Percentiles rank a stretch among this genome's conserved stretches.
phyloP scores from a whole-genome alignment of 75 land plant species.

The Selaginella moellendorffii region DNA sequence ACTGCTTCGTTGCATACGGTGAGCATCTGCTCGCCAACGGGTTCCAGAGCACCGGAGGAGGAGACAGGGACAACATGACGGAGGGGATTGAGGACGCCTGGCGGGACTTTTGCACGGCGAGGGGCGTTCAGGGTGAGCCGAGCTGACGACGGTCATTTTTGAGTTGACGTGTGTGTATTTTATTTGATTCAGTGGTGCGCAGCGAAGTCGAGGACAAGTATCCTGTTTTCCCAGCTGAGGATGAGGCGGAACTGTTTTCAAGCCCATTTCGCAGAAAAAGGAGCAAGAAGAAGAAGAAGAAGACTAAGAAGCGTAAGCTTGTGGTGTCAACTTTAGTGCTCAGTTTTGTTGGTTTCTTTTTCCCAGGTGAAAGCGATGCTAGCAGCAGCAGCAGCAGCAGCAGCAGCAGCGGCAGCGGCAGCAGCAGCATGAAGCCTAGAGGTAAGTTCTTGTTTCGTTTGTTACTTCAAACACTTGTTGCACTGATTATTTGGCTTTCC shows the following conservation, averaged over 20 bases:
- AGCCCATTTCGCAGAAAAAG: background rate
- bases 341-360: too few species aligned
- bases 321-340: too few species aligned
- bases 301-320: too few species aligned
- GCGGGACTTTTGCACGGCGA: background rate
- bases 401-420: background rate
- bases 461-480: too few species aligned
- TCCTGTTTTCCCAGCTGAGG: background rate
- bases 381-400: background rate
- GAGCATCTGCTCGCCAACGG: background rate
- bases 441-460: background rate
- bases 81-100: background rate
- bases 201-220: background rate
- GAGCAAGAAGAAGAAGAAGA: background rate
- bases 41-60: background rate
- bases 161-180: background rate
- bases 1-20: background rate
- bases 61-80: background rate
- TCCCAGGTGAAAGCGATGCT: background rate
- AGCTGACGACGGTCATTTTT: background rate
- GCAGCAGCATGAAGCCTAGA: too few species aligned
- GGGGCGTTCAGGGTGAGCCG: background rate
- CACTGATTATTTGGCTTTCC: background rate
- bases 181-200: background rate
- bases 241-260: background rate